Evolutionary conservation across 768 basidiomycete genomes (phyloP), one percentile per base, ranked within the genome.

Genomic region (Epithele typhae): DNA sequence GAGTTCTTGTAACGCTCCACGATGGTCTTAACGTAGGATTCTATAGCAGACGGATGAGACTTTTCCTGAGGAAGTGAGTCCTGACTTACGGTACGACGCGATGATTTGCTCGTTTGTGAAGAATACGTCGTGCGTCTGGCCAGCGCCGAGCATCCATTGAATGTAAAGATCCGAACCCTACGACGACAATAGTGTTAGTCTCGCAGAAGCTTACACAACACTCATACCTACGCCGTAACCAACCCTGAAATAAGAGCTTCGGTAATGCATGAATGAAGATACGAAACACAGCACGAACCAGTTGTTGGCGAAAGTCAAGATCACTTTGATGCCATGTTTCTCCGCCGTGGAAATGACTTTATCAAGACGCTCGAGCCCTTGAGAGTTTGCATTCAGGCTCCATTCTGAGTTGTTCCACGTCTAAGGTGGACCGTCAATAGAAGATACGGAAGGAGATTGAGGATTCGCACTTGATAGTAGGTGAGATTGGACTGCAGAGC

Each of bases 271-370:
- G 1, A 17, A 52, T 9, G 15, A 15, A 15, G 30, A 15, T 15
- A 9, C 30, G 30, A n/a, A 32, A 15, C 17, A 36, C 12, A 36
- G 12, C 18, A 8, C 9, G 8, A 36, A 36, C 77, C 78, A 78
- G 44, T 81, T 79, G 49, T 79, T 79, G 1, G 76, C 77, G 54
- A 81, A 75, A 3, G 77, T 67, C 15, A 78, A 49, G 35, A 79
- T 74, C 24, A 79, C 54, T 48, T 72, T 73, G 51, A 81, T 77
- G 22, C 67, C 76, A 51, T 74, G 70, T 49, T 73, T 71, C 25
- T 65, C 71, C 3, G 78, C 78, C 0, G 71, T 68, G 11, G 72
- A 58, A 22, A 81, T 63, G 25, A 79, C 74, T 43, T 73, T 66
- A 53, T 81, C 77, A 30, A 81, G 65, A 18, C 76, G 71, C 45